Base-by-base conservation (phyloP, 768 basidiomycete species). In the Suillus sp. region DNA sequence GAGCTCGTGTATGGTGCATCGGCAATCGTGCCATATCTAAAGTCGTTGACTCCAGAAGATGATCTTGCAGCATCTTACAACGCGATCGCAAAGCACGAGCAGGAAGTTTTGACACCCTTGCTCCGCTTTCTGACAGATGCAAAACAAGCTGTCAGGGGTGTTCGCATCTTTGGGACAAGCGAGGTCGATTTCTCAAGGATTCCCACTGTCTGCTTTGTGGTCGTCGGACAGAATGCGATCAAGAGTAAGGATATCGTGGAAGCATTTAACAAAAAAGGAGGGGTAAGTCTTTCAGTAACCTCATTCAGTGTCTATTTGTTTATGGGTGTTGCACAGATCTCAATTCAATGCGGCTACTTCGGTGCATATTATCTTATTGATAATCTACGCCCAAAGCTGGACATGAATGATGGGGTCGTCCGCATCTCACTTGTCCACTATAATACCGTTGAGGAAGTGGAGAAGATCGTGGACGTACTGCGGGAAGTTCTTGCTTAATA, bases 371-470 rank as follows among this genome's bases (percentile, higher is more conserved):
- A 83, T 0, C 76, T 91, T 20, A 75, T 90, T 9, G 77, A 81
- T 11, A 74, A 76, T 34, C 75, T 90, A 14, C 72, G 70, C n/a
- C 89, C 89, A 16, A 85, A 84, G 65, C 62, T 90, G 53, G 84
- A 89, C 66, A 70, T 79, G 0, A 78, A 81, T 0, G 90, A 92
- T 64, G 90, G 86, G 0, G 86, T 90, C 3, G 87, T 92, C 25
- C 83, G 92, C 3, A 85, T 92, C 60, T 91, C 90, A 2, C 71
- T 93, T 32, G 89, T 91, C 30, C 92, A 93, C 68, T 91, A 92
- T 68, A 92, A 92, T 68, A 92, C 91, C 0, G 76, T 88, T 3
- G 82, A 86, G 63, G 90, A 93, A 68, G 89, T 91, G 1, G 73
- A 85, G 60, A 77, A 65, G 68, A 86, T 93, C 65, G 81, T 91